phyloP scores from a whole-genome alignment of 176 grass and related monocot species.

The Musa acuminata region DNA sequence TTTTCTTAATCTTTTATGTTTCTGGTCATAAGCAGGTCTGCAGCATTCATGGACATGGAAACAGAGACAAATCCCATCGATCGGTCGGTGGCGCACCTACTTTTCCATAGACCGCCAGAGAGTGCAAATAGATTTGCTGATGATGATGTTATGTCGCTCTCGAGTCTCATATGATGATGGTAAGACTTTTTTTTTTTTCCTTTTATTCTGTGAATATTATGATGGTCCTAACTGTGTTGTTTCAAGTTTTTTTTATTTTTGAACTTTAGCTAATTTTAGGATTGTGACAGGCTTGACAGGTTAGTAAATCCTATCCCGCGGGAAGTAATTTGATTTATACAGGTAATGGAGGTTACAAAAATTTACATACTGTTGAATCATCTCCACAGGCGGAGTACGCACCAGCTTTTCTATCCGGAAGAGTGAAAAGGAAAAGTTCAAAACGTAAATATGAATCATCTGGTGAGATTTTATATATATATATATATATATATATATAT shows the following conservation, averaged over 20 bases:
- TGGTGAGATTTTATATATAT: too few species aligned
- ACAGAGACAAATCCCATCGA: constrained; percentile 30
- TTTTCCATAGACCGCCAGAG: constrained; percentile 27
- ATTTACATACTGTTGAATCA: background rate
- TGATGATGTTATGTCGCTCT: background rate
- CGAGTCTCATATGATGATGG: background rate
- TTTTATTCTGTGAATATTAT: too few species aligned
- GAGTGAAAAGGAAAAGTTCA: too few species aligned
- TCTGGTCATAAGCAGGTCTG: constrained; percentile 4
- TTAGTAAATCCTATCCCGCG: background rate
- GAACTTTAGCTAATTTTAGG: too few species aligned
- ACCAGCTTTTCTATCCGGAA: too few species aligned
- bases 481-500: too few species aligned
- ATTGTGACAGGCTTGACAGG: background rate
- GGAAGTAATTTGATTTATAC: background rate
- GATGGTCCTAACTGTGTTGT: too few species aligned
- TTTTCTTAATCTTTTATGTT: background rate
- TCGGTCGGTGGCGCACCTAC: constrained; percentile 36
- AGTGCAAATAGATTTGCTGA: background rate
- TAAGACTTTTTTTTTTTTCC: background rate
- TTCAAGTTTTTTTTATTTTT: background rate
- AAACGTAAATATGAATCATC: too few species aligned
- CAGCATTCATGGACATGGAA: background rate
- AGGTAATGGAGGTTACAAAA: background rate
- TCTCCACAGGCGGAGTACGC: background rate